phyloP scores from a whole-genome alignment of 371 early-diverging fungal species.

The Mortierella sp. region DNA sequence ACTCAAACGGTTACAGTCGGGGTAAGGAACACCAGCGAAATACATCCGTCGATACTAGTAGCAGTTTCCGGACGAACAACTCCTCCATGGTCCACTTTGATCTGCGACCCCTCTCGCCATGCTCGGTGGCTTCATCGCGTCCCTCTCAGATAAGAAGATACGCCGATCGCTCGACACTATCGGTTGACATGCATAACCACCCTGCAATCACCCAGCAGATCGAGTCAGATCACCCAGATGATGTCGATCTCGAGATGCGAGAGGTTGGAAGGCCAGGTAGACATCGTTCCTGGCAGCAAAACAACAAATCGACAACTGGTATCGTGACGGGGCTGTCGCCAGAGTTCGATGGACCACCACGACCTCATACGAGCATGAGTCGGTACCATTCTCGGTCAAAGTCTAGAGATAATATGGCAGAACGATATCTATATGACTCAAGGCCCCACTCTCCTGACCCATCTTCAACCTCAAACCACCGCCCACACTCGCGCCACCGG shows the following conservation, averaged over 20 bases:
- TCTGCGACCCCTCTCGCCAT: constrained; percentile 21
- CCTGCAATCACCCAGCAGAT: constrained; percentile 7
- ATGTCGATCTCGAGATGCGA: constrained; percentile 21
- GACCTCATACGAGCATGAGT: constrained; percentile 36
- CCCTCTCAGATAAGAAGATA: constrained; percentile 1
- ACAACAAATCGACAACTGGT: constrained; percentile 32
- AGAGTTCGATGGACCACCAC: constrained; percentile 19
- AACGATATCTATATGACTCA: constrained; percentile 30
- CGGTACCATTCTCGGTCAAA: constrained; percentile 8
- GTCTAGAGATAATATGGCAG: constrained; percentile 22
- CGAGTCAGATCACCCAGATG: background rate
- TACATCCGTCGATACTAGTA: constrained; percentile 25
- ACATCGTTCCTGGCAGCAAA: constrained; percentile 37
- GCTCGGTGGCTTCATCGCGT: constrained; percentile 23
- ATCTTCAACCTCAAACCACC: constrained; percentile 27
- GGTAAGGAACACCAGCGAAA: constrained; percentile 12
- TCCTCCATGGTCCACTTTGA: constrained; percentile 30
- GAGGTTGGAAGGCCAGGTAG: constrained; percentile 13
- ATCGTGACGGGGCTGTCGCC: constrained; percentile 43
- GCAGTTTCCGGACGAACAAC: constrained; percentile 28
- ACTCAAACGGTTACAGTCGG: constrained; percentile 1
- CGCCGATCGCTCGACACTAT: constrained; percentile 11
- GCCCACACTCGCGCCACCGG: constrained; percentile 24
- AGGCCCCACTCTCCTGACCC: constrained; percentile 22
- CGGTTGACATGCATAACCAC: background rate